Conservation (phyloP, 768 basidiomycete genomes). For the Pleurotus giganteus region DNA sequence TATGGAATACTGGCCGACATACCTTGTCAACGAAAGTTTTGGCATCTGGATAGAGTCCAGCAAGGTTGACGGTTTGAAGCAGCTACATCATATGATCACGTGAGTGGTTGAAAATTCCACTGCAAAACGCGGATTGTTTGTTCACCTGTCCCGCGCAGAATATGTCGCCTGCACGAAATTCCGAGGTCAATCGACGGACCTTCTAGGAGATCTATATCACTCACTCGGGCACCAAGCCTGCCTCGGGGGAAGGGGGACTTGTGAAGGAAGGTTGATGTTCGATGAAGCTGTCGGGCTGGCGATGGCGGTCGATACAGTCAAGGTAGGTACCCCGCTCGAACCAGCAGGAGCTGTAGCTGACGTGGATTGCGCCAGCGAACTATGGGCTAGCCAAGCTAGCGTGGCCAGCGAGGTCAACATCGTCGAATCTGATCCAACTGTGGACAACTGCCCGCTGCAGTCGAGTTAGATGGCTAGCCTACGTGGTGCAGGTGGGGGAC, state of each 20-base stretch:
- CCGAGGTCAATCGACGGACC: not conserved
- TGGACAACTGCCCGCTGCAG: too few relatives aligned
- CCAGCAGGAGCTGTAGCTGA: conserved; percentile 13
- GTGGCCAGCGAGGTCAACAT: conserved; percentile 25
- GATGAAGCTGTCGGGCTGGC: conserved; percentile 62
- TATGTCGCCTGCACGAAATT: conserved; percentile 49
- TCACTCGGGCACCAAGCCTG: conserved; percentile 71
- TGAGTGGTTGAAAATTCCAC: conserved; percentile 9
- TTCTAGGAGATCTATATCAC: not conserved
- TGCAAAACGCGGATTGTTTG: conserved; percentile 17
- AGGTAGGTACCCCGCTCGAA: conserved; percentile 19
- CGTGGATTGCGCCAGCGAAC: conserved; percentile 18
- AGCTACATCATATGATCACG: conserved; percentile 40
- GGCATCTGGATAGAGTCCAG: conserved; percentile 69
- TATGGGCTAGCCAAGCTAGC: conserved; percentile 15
- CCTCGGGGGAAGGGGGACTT: conserved; percentile 58
- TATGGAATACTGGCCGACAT: too few relatives aligned
- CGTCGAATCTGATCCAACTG: not conserved
- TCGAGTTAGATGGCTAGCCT: too few relatives aligned
- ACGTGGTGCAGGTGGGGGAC: too few relatives aligned
- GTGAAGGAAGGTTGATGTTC: conserved; percentile 57
- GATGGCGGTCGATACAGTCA: conserved; percentile 56
- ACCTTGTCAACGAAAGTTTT: conserved; percentile 87
- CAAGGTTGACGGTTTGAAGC: conserved; percentile 84
- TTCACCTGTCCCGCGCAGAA: conserved; percentile 79